Conservation (phyloP, 2,329 filamentous ascomycete species). For the Chrysoporthe puriensis region DNA sequence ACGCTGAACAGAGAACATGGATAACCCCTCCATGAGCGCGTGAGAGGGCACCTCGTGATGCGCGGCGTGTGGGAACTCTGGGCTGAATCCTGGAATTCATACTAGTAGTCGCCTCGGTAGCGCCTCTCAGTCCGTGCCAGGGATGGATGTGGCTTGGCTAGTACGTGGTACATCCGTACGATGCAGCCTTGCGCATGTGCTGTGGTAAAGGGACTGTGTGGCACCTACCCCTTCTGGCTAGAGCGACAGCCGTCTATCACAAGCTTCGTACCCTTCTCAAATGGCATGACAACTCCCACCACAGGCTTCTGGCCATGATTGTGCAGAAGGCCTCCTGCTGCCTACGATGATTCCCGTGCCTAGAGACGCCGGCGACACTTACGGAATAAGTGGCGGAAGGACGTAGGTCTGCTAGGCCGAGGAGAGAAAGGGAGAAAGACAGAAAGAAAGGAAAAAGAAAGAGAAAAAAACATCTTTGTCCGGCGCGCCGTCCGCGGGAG, state of each 20-base stretch:
- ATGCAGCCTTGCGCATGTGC: slow-evolving; percentile 30
- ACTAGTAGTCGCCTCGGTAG: slow-evolving; percentile 15
- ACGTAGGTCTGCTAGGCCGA: neutral
- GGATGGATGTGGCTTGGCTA: slow-evolving; percentile 25
- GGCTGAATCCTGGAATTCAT: slow-evolving; percentile 16
- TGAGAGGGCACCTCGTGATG: slow-evolving; percentile 20
- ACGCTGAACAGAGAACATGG: slow-evolving; percentile 24
- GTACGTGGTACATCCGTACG: slow-evolving; percentile 4
- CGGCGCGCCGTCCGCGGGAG: neutral
- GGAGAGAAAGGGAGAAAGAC: too few relatives aligned
- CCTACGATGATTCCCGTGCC: neutral
- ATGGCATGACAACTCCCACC: neutral
- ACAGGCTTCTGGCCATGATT: neutral
- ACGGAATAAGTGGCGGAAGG: neutral
- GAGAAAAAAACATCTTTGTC: neutral
- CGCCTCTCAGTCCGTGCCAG: slow-evolving; percentile 19
- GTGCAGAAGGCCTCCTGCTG: neutral
- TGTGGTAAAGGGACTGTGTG: slow-evolving; percentile 19
- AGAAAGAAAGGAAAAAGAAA: too few relatives aligned
- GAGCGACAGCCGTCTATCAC: neutral
- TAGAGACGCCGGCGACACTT: neutral
- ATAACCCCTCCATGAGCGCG: slow-evolving; percentile 9
- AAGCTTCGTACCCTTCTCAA: neutral
- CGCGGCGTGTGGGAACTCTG: slow-evolving; percentile 19
- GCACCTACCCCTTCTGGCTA: slow-evolving; percentile 28